A percentile compares a stretch with the other conserved stretches of the same genome.
phyloP scores from a whole-genome alignment of 805 yeast genomes.

The Saccharomycopsis javanensis region DNA sequence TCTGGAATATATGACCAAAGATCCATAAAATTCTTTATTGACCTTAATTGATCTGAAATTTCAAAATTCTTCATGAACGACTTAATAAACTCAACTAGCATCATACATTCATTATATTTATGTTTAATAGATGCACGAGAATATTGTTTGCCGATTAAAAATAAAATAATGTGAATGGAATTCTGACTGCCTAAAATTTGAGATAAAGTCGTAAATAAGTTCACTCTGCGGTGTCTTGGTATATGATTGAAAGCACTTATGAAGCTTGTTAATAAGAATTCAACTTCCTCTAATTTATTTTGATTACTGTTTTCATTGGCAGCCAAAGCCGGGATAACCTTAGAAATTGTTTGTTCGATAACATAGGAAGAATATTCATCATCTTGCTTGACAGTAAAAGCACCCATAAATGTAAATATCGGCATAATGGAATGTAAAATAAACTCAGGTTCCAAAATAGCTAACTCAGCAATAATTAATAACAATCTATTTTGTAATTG shows the following conservation, averaged over 20 bases:
- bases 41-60: constrained; percentile 55
- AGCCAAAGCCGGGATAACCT: constrained; percentile 86
- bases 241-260: constrained; percentile 93
- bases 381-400: constrained; percentile 92
- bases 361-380: constrained; percentile 91
- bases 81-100: constrained; percentile 61
- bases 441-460: constrained; percentile 80
- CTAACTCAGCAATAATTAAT: constrained; percentile 78
- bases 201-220: constrained; percentile 68
- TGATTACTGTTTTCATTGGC: constrained; percentile 32
- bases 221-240: constrained; percentile 92
- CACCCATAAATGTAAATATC: constrained; percentile 98
- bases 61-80: constrained; percentile 60
- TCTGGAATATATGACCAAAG: constrained; percentile 32
- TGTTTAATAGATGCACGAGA: constrained; percentile 43
- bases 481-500: constrained; percentile 88
- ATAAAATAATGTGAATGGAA: constrained; percentile 63
- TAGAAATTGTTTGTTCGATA: constrained; percentile 80
- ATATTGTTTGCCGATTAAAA: constrained; percentile 75
- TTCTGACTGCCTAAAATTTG: constrained; percentile 59
- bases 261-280: constrained; percentile 77
- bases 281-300: constrained; percentile 54
- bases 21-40: constrained; percentile 40
- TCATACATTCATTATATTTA: constrained; percentile 55
- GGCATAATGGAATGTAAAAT: constrained; percentile 97